These are phyloP conservation scores for Suillus subalutaceus DNA, from an alignment of 768 basidiomycete genomes.

Conservation along the genomic window DNA sequence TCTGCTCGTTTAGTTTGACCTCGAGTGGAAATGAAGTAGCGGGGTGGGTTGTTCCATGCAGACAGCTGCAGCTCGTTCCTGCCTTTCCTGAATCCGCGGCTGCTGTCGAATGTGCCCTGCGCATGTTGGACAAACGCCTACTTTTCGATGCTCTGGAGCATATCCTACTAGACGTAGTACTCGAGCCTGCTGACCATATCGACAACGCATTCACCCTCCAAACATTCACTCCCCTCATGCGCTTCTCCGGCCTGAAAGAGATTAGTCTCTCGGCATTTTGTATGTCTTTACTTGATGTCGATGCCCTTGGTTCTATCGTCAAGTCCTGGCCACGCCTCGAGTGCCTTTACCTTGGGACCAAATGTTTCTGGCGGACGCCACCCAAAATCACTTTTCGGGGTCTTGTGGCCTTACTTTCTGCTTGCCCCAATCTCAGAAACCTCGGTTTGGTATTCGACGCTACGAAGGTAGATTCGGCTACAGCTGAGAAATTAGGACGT, in stretches of 20 bases:
- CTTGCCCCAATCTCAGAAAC: not conserved
- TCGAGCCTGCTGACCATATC: not conserved
- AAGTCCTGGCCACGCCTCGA: slow-evolving; percentile 1
- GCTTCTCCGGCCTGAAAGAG: not conserved
- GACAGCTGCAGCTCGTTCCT: not conserved
- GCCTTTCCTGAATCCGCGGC: not conserved
- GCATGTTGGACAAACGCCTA: not conserved
- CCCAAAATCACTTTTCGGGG: not conserved
- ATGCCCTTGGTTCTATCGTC: not conserved
- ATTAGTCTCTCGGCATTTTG: not conserved
- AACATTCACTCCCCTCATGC: not conserved
- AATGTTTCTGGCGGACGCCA: not conserved
- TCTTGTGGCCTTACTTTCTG: not conserved
- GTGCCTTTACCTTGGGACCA: not conserved
- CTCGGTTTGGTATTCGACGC: slow-evolving; percentile 7
- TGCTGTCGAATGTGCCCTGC: not conserved
- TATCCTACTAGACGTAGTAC: not conserved
- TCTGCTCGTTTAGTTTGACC: not conserved
- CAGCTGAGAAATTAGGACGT: not conserved
- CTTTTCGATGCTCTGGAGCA: not conserved
- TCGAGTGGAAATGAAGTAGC: not conserved
- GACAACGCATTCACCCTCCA: not conserved
- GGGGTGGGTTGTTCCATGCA: not conserved
- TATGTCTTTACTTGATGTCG: slow-evolving; percentile 1
- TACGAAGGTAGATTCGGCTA: not conserved